Percentiles rank a stretch among this genome's conserved stretches.
These are phyloP conservation scores for Excoecaria agallocha DNA, from an alignment of 345 rosid genomes.

Conservation along the genomic window DNA sequence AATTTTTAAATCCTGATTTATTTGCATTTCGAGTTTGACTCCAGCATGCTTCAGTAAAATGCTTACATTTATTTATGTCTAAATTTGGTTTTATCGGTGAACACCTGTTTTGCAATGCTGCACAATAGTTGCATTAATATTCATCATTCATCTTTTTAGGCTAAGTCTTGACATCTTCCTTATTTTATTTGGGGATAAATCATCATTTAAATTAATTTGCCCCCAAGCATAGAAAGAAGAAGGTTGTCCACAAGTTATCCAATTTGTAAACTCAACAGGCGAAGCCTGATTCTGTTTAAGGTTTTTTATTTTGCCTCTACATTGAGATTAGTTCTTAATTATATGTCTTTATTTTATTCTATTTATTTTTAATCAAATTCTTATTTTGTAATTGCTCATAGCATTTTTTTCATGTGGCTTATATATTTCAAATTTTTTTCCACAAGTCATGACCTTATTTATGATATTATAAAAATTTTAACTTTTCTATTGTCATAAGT, in stretches of 20 bases:
- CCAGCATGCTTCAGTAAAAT: background rate
- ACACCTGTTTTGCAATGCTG: background rate
- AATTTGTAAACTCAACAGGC: conserved; percentile 89
- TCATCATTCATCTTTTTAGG: too few species aligned
- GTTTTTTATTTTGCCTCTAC: too few species aligned
- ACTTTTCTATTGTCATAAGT: too few species aligned
- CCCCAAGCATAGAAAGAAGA: conserved; percentile 71
- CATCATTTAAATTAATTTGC: background rate
- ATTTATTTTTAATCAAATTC: too few species aligned
- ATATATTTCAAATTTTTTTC: too few species aligned
- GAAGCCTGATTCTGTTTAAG: background rate
- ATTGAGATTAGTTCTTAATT: too few species aligned
- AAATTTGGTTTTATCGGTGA: background rate
- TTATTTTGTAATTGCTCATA: too few species aligned
- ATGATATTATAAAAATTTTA: too few species aligned
- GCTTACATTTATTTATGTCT: background rate
- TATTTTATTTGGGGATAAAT: too few species aligned
- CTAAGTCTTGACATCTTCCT: background rate
- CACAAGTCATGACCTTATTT: too few species aligned
- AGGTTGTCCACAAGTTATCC: conserved; percentile 98
- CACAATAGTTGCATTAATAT: background rate
- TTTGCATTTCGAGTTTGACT: background rate
- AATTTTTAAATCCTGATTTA: background rate
- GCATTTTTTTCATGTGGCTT: too few species aligned
- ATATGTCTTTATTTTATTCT: too few species aligned